Percentiles rank a stretch among this genome's conserved stretches.
These are phyloP conservation scores for Vigna unguiculata DNA, from an alignment of 306 rosid genomes.

Conservation along the genomic window DNA sequence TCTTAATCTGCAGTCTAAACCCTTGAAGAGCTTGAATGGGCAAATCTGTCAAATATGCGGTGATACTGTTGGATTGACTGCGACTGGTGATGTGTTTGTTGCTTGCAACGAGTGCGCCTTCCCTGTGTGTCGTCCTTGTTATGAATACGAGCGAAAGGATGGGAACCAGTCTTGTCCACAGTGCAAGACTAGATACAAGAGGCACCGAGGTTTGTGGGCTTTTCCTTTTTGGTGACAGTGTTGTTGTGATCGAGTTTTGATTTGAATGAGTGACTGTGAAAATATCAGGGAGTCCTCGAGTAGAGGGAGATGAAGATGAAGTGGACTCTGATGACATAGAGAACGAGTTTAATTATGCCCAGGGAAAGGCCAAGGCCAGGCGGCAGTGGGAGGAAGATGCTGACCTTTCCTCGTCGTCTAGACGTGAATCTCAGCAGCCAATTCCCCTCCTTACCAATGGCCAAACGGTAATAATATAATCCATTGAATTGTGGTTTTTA, in stretches of 20 bases:
- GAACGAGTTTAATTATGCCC: conserved; percentile 76
- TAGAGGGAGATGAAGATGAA: conserved; percentile 96
- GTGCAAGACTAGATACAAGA: conserved; percentile 96
- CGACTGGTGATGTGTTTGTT: conserved; percentile 86
- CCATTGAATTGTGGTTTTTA: not conserved
- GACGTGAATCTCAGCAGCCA: conserved; percentile 88
- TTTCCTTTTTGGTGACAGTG: not conserved
- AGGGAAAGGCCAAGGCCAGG: conserved; percentile 64
- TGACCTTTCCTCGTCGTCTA: conserved; percentile 83
- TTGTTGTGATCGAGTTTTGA: conserved; percentile 2
- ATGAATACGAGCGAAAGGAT: conserved; percentile 92
- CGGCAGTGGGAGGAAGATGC: conserved; percentile 86
- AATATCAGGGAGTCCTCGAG: conserved; percentile 90
- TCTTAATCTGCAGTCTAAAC: conserved; percentile 70
- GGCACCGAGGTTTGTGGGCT: conserved; percentile 81
- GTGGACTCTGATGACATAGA: conserved; percentile 90
- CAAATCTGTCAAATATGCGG: conserved; percentile 95
- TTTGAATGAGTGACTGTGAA: conserved; percentile 38
- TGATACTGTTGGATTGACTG: conserved; percentile 77
- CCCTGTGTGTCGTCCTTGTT: conserved; percentile 95
- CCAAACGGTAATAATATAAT: conserved; percentile 62
- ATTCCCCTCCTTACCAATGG: conserved; percentile 93
- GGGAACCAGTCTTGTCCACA: conserved; percentile 95
- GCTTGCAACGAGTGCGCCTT: conserved; percentile 98
- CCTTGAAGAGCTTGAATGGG: conserved; percentile 77